Evolutionary conservation across 129 eudicot species (phyloP).

Genomic region (Arctium lappa): DNA sequence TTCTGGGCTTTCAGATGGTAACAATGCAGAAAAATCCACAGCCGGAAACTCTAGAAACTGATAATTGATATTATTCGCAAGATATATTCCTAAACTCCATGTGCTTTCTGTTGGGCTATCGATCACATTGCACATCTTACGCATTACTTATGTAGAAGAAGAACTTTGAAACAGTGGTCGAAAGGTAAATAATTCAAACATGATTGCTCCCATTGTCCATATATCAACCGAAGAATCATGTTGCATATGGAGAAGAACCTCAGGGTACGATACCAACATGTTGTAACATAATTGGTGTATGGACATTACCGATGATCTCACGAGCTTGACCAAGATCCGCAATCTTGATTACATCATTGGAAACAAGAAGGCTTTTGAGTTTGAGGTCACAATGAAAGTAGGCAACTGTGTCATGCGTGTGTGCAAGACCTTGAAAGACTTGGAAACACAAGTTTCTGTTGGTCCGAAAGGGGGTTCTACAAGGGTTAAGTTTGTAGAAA

Average conservation of each 20-base stretch:
- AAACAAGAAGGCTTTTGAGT: neutral
- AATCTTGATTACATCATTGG: neutral
- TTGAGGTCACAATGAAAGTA: constrained; percentile 22
- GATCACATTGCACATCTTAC: constrained; percentile 4
- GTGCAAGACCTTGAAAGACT: constrained; percentile 70
- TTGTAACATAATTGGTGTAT: constrained; percentile 10
- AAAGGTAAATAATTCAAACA: neutral
- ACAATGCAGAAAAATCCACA: no score
- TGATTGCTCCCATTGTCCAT: constrained; percentile 29
- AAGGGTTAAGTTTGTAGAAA: no score
- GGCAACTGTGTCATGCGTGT: no score
- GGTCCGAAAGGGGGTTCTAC: no score
- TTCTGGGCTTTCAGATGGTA: no score
- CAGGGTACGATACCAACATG: constrained; percentile 19
- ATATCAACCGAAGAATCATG: constrained; percentile 17
- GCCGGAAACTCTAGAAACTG: no score
- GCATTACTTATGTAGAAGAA: neutral
- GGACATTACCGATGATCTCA: neutral
- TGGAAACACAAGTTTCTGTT: constrained; percentile 70
- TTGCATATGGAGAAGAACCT: constrained; percentile 4
- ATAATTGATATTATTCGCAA: no score
- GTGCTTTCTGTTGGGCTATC: neutral
- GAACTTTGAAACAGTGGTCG: neutral
- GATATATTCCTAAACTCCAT: neutral
- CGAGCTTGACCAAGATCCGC: constrained; percentile 18